Percentiles rank a stretch among this genome's conserved stretches.
Conservation (phyloP, 1,284 basidiomycete genomes). For the Boletus smithii region DNA sequence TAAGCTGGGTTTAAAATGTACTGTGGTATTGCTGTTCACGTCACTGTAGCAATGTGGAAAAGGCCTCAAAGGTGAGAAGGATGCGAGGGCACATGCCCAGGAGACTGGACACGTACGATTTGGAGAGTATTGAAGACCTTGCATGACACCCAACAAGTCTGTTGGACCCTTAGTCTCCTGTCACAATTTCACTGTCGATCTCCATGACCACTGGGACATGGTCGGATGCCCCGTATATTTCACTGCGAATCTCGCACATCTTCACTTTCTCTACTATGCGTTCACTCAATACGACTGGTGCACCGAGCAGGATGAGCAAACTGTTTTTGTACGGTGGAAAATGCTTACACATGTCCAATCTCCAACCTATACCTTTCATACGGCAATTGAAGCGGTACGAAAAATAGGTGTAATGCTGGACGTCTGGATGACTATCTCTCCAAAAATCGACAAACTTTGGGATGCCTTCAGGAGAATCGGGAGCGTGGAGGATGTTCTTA, state of each 20-base stretch:
- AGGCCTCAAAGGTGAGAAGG: slow-evolving; percentile 90
- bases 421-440: slow-evolving; percentile 70
- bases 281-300: slow-evolving; percentile 68
- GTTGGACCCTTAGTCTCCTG: slow-evolving; percentile 4
- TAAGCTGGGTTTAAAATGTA: slow-evolving; percentile 31
- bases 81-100: slow-evolving; percentile 81
- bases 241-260: slow-evolving; percentile 78
- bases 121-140: slow-evolving; percentile 70
- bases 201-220: slow-evolving; percentile 81
- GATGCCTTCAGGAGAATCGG: slow-evolving; percentile 32
- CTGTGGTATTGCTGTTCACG: slow-evolving; percentile 22
- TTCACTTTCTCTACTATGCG: slow-evolving; percentile 59
- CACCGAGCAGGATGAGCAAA: not conserved
- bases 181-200: slow-evolving; percentile 43
- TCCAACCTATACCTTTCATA: slow-evolving; percentile 81
- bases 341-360: slow-evolving; percentile 78
- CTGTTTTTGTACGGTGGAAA: not conserved
- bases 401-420: slow-evolving; percentile 78
- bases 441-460: slow-evolving; percentile 76
- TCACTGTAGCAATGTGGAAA: slow-evolving; percentile 61
- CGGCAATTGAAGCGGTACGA: slow-evolving; percentile 83
- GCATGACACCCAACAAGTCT: not conserved
- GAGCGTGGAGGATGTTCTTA: slow-evolving; percentile 57
- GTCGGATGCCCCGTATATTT: slow-evolving; percentile 84
- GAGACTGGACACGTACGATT: slow-evolving; percentile 85